phyloP scores from a whole-genome alignment of 345 rosid genomes.

The Hibiscus trionum region DNA sequence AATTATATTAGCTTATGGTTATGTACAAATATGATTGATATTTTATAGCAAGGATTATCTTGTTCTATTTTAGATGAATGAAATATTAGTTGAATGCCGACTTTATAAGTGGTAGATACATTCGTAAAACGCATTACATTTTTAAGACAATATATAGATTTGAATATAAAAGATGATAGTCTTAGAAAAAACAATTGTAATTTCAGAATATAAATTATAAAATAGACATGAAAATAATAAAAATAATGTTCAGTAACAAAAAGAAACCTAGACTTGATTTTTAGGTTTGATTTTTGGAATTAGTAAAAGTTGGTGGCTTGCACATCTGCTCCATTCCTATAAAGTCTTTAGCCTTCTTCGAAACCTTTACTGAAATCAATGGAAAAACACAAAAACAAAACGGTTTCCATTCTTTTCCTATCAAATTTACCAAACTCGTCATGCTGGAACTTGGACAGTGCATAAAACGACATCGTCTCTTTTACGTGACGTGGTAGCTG shows the following conservation, averaged over 20 bases:
- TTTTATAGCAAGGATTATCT: too few species aligned
- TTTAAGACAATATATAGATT: too few species aligned
- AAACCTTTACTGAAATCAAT: constrained; percentile 8
- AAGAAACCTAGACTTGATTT: constrained; percentile 17
- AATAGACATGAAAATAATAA: too few species aligned
- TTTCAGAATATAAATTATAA: too few species aligned
- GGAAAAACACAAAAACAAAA: neutral
- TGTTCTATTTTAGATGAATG: too few species aligned
- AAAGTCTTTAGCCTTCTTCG: constrained; percentile 13
- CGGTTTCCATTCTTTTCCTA: constrained; percentile 9
- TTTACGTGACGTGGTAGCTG: neutral
- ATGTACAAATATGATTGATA: too few species aligned
- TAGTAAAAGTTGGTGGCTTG: constrained; percentile 51
- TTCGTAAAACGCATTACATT: too few species aligned
- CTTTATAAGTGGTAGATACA: too few species aligned
- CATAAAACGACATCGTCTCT: neutral
- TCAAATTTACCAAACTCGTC: constrained; percentile 19
- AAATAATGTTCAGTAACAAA: neutral
- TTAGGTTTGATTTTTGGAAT: constrained; percentile 31
- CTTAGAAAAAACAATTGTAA: too few species aligned
- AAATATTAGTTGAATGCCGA: too few species aligned
- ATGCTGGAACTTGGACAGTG: neutral
- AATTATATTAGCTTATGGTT: too few species aligned
- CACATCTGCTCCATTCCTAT: constrained; percentile 46
- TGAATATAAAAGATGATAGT: too few species aligned